Evolutionary conservation across 306 rosid genomes (phyloP).

Genomic region (Fragaria iinumae): DNA sequence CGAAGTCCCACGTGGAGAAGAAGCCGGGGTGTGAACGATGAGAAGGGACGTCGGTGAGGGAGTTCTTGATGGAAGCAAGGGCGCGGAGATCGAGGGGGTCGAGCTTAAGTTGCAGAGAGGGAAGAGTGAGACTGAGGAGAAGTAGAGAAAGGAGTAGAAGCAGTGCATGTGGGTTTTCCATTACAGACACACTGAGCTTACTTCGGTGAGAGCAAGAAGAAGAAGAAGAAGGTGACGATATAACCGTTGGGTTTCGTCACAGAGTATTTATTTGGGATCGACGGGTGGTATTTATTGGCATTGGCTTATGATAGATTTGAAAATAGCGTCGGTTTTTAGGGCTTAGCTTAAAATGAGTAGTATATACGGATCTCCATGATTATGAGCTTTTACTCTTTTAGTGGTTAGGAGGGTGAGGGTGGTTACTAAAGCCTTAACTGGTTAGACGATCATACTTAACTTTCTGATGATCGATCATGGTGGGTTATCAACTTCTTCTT

Average conservation of each 20-base stretch:
- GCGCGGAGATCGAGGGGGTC: slow-evolving; percentile 49
- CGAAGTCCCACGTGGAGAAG: slow-evolving; percentile 80
- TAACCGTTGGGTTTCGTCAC: neutral
- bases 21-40: slow-evolving; percentile 30
- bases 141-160: slow-evolving; percentile 9
- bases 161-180: neutral
- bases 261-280: neutral
- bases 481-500: neutral
- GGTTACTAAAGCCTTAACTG: neutral
- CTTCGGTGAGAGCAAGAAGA: neutral
- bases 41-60: slow-evolving; percentile 53
- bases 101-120: slow-evolving; percentile 30
- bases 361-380: neutral
- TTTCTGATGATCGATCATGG: neutral
- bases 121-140: neutral
- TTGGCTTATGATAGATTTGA: neutral
- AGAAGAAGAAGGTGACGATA: neutral
- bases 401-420: slow-evolving; percentile 3
- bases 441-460: neutral
- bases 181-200: neutral
- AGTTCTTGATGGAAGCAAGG: slow-evolving; percentile 44
- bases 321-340: neutral
- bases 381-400: slow-evolving; percentile 8
- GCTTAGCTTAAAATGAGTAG: neutral
- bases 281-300: neutral